Evolutionary conservation across 2,329 filamentous ascomycete genomes (phyloP).

Genomic region (Sordariomycetes sp.): DNA sequence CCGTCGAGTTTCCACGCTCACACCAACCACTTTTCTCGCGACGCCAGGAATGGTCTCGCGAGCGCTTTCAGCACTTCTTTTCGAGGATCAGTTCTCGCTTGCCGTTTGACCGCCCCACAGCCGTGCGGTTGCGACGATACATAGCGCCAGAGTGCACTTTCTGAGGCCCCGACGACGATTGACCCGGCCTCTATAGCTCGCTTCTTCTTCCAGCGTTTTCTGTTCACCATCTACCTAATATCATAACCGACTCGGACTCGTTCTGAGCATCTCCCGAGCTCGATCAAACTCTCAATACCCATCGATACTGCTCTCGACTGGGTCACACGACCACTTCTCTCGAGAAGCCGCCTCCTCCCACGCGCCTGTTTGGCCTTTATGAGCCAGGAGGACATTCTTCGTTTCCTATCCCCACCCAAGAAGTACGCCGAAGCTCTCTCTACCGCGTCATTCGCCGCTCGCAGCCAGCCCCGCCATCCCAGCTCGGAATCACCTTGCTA

Average conservation of each 20-base stretch:
- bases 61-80: neutral
- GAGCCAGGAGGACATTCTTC: constrained; percentile 81
- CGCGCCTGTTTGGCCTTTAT: constrained; percentile 32
- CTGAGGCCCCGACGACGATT: neutral
- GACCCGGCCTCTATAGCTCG: neutral
- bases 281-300: neutral
- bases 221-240: neutral
- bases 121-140: neutral
- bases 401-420: constrained; percentile 87
- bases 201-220: neutral
- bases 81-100: neutral
- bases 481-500: constrained; percentile 1
- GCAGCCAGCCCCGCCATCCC: neutral
- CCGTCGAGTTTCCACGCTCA: neutral
- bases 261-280: neutral
- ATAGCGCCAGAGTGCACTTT: neutral
- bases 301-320: neutral
- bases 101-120: neutral
- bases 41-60: neutral
- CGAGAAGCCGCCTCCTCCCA: neutral
- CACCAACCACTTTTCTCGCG: neutral
- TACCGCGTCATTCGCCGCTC: constrained; percentile 1
- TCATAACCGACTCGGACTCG: neutral
- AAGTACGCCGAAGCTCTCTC: constrained; percentile 53
- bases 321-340: constrained; percentile 1